Percentiles rank a stretch among this genome's conserved stretches.
These are phyloP conservation scores for Alloascoidea africana DNA, from an alignment of 805 yeast species.

Conservation along the genomic window DNA sequence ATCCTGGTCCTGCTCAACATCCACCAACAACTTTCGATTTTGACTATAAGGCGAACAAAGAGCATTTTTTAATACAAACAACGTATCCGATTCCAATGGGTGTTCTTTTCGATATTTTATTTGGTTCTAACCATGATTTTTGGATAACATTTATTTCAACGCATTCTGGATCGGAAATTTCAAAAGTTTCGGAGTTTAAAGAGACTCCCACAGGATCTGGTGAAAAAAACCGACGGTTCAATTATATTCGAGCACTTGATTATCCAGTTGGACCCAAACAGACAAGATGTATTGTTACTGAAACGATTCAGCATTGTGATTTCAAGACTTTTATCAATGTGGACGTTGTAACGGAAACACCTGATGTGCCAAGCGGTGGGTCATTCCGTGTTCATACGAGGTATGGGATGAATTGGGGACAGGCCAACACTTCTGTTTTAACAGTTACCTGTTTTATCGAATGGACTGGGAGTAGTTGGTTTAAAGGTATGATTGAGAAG, in stretches of 20 bases:
- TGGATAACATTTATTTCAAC: not conserved
- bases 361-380: slow-evolving; percentile 90
- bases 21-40: not conserved
- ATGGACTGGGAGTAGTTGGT: slow-evolving; percentile 91
- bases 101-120: not conserved
- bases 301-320: slow-evolving; percentile 41
- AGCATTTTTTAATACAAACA: not conserved
- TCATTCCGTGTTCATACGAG: slow-evolving; percentile 65
- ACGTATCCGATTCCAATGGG: not conserved
- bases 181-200: not conserved
- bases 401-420: slow-evolving; percentile 64
- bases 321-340: slow-evolving; percentile 40
- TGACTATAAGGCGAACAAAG: not conserved
- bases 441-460: slow-evolving; percentile 59
- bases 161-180: not conserved
- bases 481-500: slow-evolving; percentile 37
- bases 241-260: slow-evolving; percentile 60
- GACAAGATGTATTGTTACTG: slow-evolving; percentile 59
- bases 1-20: not conserved
- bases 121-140: not conserved
- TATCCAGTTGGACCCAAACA: slow-evolving; percentile 89
- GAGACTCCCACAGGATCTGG: not conserved
- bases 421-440: slow-evolving; percentile 41
- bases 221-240: slow-evolving; percentile 23
- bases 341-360: slow-evolving; percentile 55